Evolutionary conservation across 371 early-diverging fungal genomes (phyloP), one percentile per base, ranked within the genome.

Genomic region (Lichtheimia ramosa): DNA sequence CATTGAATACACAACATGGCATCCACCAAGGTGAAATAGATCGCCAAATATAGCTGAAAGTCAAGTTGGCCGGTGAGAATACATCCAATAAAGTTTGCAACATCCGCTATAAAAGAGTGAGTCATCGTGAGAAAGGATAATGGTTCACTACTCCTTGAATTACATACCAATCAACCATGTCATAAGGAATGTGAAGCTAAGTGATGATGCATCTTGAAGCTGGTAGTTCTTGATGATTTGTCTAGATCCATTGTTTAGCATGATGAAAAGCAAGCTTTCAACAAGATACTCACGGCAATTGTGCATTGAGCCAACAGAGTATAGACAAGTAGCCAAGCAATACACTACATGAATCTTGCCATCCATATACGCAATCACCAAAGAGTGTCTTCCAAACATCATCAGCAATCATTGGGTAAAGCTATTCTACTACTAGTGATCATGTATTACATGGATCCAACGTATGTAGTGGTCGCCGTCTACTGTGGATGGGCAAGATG

Each of bases 291-390:
- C 89, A 88, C 79, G 92, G 92, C 70, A 90, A 71, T 75, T 91
- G 90, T 24, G 90, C 91, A 70, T 85, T 88, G 12, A 92, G 55
- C 92, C 92, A 92, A 63, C 83, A 88, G 14, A 74, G 59, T 42
- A 92, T 88, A 0, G 90, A 89, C 3, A 81, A 41, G 58, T 88
- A 89, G 0, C 91, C 91, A 51, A 86, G 67, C n/a, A 79, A 40
- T 41, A 80, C 27, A 48, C 68, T 68, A 41, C 74, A 61, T 57
- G 58, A 73, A 48, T 69, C 85, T 46, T 63, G 76, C 64, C 70
- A 76, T 60, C 75, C 71, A 57, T 77, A 85, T 48, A 81, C 77
- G 62, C 86, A 86, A 62, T 83, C 79, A 48, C 83, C 80, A 62
- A 84, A 78, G 21, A 85, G 46, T 13, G 64, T 62, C 82, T 68